Evolutionary conservation across 352 stramenopile species (phyloP), one percentile per base, ranked within the genome.

Genomic region (Plasmopara viticola): DNA sequence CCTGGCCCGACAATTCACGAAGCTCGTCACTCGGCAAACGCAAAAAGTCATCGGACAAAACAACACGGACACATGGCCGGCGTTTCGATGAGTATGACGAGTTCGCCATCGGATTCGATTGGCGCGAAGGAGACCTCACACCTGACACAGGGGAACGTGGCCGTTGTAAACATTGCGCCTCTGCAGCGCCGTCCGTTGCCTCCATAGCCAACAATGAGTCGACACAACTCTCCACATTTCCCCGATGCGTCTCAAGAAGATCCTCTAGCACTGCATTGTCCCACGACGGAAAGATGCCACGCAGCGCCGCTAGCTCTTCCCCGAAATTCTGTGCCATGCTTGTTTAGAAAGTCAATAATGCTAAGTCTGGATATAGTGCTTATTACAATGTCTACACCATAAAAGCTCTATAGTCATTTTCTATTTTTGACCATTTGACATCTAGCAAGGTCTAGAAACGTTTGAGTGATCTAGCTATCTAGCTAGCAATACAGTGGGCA

Each of bases 191-290:
- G 14, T 52, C n/a, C 13, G 66, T 60, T 30, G 61, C 56, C 34
- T 94, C 77, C 83, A 91, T 94, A 29, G 56, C 61, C 48, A 94
- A 53, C 28, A 84, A 59, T 52, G 78, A 72, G 58, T 94, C 77
- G 44, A 94, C 77, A 14, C 78, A 90, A 44, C 70, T 79, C 58
- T 88, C 76, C 13, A 94, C 47, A 38, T 87, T 62, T 8, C 80
- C 78, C 8, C 82, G 56, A 43, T 94, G 86, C 9, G 65, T 66
- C 44, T 83, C 68, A 9, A 94, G 70, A 29, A 94, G 52, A 40
- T 88, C 70, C 12, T 70, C 47, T 30, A 91, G 63, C 42, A 81
- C 46, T 17, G 76, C 60, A 17, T 58, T 50, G 56, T 94, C 83
- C 77, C 80, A 94, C 20, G 61, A 60, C 44, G 80, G 78, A 64